Base-by-base conservation (phyloP, 2,329 filamentous ascomycete genomes). In the Neonectria coccinea region DNA sequence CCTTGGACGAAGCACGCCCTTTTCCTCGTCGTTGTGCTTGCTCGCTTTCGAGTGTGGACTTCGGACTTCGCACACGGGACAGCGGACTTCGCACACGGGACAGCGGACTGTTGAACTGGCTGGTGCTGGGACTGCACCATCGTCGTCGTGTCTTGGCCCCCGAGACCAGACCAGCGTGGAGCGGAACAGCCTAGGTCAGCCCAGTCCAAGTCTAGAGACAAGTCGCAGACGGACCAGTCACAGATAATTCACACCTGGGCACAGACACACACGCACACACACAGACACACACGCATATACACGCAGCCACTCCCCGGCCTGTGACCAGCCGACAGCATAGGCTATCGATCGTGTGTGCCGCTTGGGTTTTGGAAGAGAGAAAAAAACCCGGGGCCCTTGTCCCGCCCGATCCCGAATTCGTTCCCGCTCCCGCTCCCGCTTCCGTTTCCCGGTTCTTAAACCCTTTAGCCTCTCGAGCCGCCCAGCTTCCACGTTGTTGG, bases 361-460 rank as follows among this genome's bases (percentile, higher is more conserved):
- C 51, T 44, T 53, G 48, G 48, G 51, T 10, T 29, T 29, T 9
- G 29, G 29, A 10, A 10, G 29, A 29, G 31, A 29, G 36, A 54
- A 16, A 25, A 16, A 22, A 56, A 56, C 29, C 18, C 33, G 20
- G 8, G 52, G 20, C 25, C 41, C n/a, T 54, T 42, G 47, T 64
- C 56, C 51, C 56, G 50, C 61, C 29, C 44, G 33, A 42, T 55
- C 33, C 47, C 55, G 50, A 36, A 29, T 52, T 53, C 22, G 56
- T 50, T 53, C 50, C 50, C 50, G 47, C 41, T 58, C 53, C 54
- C 47, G 47, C 47, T 57, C 39, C 53, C 33, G 33, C 36, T 50
- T 14, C 47, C 27, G 45, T 25, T 45, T 18, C 31, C 45, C 18
- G 25, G 39, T 39, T 53, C 48, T 60, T 39, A 31, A 45, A 36